phyloP scores from a whole-genome alignment of 2,329 filamentous ascomycete species.

The Colletotrichum simmondsii region DNA sequence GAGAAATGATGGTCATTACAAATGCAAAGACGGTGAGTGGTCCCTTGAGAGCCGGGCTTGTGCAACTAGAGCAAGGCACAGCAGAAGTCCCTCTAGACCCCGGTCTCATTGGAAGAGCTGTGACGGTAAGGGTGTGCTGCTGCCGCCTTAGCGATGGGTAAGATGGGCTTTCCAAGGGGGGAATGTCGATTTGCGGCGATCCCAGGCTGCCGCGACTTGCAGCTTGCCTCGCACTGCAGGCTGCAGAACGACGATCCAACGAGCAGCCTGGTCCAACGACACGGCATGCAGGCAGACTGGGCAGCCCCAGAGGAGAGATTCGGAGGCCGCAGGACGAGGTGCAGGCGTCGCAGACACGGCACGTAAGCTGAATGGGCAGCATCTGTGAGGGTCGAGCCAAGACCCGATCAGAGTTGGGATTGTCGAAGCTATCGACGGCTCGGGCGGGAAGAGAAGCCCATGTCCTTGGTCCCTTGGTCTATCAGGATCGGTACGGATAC shows the following conservation, averaged over 20 bases:
- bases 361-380: background rate
- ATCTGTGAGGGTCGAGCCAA: background rate
- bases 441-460: background rate
- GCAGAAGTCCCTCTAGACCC: conserved; percentile 8
- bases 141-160: background rate
- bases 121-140: background rate
- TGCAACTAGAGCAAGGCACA: background rate
- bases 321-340: background rate
- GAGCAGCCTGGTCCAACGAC: background rate
- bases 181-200: background rate
- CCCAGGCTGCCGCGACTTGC: background rate
- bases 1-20: conserved; percentile 3
- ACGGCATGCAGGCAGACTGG: background rate
- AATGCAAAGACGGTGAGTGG: conserved; percentile 19
- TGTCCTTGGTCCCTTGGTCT: background rate
- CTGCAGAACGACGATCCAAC: background rate
- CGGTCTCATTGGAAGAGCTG: background rate
- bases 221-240: conserved; percentile 1
- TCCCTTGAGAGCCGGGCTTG: background rate
- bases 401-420: background rate
- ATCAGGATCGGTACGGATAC: background rate
- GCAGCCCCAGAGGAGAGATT: background rate
- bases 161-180: background rate
- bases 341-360: background rate
- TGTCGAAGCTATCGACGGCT: conserved; percentile 3